phyloP scores from a whole-genome alignment of 2,329 filamentous ascomycete genomes.

The Fusarium annulatum region DNA sequence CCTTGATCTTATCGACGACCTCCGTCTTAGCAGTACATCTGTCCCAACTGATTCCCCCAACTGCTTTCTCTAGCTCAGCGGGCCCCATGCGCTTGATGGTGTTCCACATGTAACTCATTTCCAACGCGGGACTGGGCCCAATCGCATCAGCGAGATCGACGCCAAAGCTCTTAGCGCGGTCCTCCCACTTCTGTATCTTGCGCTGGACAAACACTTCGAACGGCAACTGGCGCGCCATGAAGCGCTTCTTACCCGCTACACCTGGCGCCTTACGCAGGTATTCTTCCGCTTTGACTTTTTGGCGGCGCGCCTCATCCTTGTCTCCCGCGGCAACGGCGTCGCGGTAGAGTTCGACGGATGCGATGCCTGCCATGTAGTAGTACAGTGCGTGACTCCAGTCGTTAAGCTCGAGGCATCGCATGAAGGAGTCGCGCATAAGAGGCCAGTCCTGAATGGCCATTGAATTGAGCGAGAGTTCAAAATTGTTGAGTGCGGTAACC shows the following conservation, averaged over 20 bases:
- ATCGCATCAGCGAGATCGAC: conserved; percentile 82
- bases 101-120: conserved; percentile 96
- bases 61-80: conserved; percentile 71
- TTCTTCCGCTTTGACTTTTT: conserved; percentile 74
- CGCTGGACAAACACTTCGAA: conserved; percentile 88
- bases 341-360: conserved; percentile 85
- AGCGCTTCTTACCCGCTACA: conserved; percentile 84
- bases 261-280: conserved; percentile 77
- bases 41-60: conserved; percentile 72
- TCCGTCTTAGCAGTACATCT: conserved; percentile 65
- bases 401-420: conserved; percentile 81
- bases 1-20: conserved; percentile 58
- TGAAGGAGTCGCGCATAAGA: conserved; percentile 78
- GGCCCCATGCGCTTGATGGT: conserved; percentile 83
- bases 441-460: conserved; percentile 85
- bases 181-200: conserved; percentile 90
- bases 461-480: conserved; percentile 81
- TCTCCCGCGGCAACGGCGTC: conserved; percentile 56
- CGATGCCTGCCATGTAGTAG: conserved; percentile 84
- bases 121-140: conserved; percentile 82
- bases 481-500: conserved; percentile 84
- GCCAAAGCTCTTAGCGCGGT: conserved; percentile 73
- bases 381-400: conserved; percentile 93
- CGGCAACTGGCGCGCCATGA: conserved; percentile 89
- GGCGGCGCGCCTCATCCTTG: conserved; percentile 60